Evolutionary conservation across 805 yeast species (phyloP).

Genomic region (Monosporozyma servazzii): DNA sequence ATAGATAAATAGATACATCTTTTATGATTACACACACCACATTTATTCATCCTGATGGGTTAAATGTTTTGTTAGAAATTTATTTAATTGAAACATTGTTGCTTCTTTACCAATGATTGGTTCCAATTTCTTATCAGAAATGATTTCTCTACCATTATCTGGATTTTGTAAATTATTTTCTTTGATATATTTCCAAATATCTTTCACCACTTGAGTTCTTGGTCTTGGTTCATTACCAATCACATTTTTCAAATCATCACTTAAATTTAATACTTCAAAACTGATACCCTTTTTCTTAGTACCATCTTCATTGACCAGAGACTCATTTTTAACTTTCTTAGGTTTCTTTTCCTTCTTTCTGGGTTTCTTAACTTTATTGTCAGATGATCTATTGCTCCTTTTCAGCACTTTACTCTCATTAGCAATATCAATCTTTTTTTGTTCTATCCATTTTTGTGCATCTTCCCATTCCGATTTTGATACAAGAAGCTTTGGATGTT

Average conservation of each 20-base stretch:
- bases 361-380: constrained; percentile 6
- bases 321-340: constrained; percentile 1
- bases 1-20: background rate
- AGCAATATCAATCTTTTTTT: constrained; percentile 43
- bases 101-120: constrained; percentile 53
- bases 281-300: constrained; percentile 19
- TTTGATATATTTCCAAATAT: constrained; percentile 63
- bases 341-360: constrained; percentile 12
- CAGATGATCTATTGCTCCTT: constrained; percentile 6
- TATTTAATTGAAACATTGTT: constrained; percentile 50
- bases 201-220: constrained; percentile 63
- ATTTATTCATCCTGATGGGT: constrained; percentile 27
- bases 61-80: constrained; percentile 44
- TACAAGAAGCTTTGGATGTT: constrained; percentile 22
- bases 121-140: constrained; percentile 50
- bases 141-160: constrained; percentile 50
- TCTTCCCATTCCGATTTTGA: constrained; percentile 31
- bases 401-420: constrained; percentile 9
- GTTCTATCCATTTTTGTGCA: constrained; percentile 7
- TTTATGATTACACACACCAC: background rate
- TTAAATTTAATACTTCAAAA: constrained; percentile 38
- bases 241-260: constrained; percentile 43
- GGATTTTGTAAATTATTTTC: constrained; percentile 57
- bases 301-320: constrained; percentile 6
- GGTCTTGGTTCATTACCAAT: constrained; percentile 40